Evolutionary conservation across 2,329 filamentous ascomycete genomes (phyloP), one percentile per base, ranked within the genome.

Genomic region (Sporothrix curviconia): DNA sequence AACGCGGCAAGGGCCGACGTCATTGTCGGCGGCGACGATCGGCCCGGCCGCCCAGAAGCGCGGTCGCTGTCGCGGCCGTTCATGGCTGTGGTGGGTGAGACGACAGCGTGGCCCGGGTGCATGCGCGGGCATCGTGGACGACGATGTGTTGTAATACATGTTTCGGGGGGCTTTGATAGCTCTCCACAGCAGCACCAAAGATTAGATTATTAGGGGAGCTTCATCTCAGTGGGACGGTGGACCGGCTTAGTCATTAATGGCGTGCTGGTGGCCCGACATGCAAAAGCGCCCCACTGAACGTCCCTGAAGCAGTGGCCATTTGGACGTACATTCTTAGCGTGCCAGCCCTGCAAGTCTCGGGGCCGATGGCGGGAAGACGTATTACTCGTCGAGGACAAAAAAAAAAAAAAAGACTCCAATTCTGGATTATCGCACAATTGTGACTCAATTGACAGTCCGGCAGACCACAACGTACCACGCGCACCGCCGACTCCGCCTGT

Each of bases 291-390:
- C 49, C 19, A 36, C 46, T 36, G 17, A 17, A 50, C 28, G 30
- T 15, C 28, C 24, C 28, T 36, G 9, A 5, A 32, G 28, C 55
- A 34, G 17, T 47, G 17, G 22, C 40, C 32, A 24, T 19, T 37
- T 51, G 40, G n/a, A 37, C 30, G n/a, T 50, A 28, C 52, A 37
- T 55, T 46, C n/a, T n/a, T n/a, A 57, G 55, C 55, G 55, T 17
- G 25, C 17, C 15, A 19, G 39, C 32, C 14, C 55, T 32, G n/a
- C n/a, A 51, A 32, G 36, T 24, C 24, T 43, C 19, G 55, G 44
- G 17, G 47, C 55, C 55, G 55, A 57, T 53, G 49, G 55, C 55
- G 55, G 55, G 40, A 42, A n/a, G n/a, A n/a, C n/a, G n/a, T n/a
- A n/a, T n/a, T n/a, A n/a, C n/a, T n/a, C n/a, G n/a, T n/a, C n/a